Evolutionary conservation across 108 stramenopile species (phyloP), one percentile per base, ranked within the genome.

Genomic region (Epithemia pelagica): DNA sequence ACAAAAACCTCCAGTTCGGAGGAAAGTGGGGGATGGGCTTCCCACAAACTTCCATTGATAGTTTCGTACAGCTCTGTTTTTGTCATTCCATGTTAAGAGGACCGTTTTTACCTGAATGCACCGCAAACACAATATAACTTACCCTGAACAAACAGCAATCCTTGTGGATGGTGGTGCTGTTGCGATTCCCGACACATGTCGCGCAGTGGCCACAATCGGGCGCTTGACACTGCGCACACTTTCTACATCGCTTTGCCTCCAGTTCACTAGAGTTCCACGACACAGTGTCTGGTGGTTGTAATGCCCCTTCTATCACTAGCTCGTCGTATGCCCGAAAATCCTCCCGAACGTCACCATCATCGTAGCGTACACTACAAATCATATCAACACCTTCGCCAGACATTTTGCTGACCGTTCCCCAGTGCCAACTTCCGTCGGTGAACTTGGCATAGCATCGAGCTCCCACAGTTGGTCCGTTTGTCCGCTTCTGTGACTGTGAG

Each of bases 401-500:
- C 15, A 58, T n/a, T 21, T 27, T 7, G 25, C 7, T 58, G 8
- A 58, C 21, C 7, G 56, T 58, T 8, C 56, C 56, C 56, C 56
- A 58, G 21, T 58, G 26, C 56, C 56, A 58, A 26, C 26, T 8
- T 7, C 56, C 26, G 56, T 58, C 26, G 22, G 56, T 58, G 56
- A 26, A 58, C 56, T 26, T 58, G 56, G 56, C 56, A n/a, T 58
- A 58, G 56, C 56, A 58, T 23, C 56, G 56, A n/a, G 26, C 21
- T 27, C 56, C 56, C 7, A 58, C 56, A n/a, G n/a, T n/a, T n/a
- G n/a, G n/a, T n/a, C n/a, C n/a, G 37, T 10, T 15, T 10, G 15
- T 46, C 37, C 15, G 10, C 37, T 46, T 46, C 37, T 46, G 37
- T 46, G n/a, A n/a, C n/a, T 46, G 5, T 46, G 57, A 8, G 7